Evolutionary conservation across 148 eudicot genomes (phyloP).

Genomic region (Chenopodium berlandieri): DNA sequence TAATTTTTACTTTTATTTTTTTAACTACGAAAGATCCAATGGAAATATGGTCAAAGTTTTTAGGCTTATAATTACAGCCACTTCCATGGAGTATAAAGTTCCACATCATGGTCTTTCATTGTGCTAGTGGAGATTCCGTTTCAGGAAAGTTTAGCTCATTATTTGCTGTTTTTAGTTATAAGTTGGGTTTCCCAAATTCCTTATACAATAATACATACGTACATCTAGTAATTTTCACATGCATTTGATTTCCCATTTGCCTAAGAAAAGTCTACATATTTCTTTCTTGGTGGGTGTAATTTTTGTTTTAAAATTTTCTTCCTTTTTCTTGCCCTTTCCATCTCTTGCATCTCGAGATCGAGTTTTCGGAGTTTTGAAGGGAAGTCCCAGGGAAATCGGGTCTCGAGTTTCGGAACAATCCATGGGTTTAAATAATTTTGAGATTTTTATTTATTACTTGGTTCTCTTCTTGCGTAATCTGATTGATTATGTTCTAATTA

Average conservation of each 20-base stretch:
- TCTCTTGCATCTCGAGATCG: conserved; percentile 49
- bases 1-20: conserved; percentile 9
- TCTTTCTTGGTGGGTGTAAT: conserved; percentile 28
- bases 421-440: not conserved
- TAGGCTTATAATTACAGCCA: conserved; percentile 32
- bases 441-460: not conserved
- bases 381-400: conserved; percentile 26
- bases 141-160: conserved; percentile 24
- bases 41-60: conserved; percentile 33
- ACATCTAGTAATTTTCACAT: conserved; percentile 28
- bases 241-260: conserved; percentile 29
- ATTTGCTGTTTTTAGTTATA: conserved; percentile 24
- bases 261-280: conserved; percentile 25
- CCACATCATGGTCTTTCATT: conserved; percentile 19
- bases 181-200: conserved; percentile 16
- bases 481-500: conserved; percentile 32
- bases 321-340: conserved; percentile 25
- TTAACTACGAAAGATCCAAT: conserved; percentile 42
- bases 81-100: conserved; percentile 26
- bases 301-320: conserved; percentile 6
- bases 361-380: conserved; percentile 24
- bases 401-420: conserved; percentile 7
- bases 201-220: conserved; percentile 8
- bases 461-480: conserved; percentile 11
- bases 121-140: conserved; percentile 28